Conservation (phyloP, 345 rosid species). For the Boechera retrofracta region DNA sequence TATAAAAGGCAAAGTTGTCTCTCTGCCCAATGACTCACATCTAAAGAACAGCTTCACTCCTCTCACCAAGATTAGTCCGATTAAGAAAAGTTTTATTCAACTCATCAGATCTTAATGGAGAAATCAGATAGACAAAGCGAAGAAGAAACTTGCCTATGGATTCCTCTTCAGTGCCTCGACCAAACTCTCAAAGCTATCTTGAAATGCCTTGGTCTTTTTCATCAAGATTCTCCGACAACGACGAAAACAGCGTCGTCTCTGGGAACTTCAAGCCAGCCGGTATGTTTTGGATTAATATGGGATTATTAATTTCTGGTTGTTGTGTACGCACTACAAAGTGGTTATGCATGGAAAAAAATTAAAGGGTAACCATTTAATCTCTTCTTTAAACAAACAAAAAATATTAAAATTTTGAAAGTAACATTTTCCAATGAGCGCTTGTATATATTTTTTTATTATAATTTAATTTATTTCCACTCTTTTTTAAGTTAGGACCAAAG, state of each 20-base stretch:
- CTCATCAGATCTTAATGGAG: slow-evolving; percentile 26
- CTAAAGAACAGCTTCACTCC: slow-evolving; percentile 12
- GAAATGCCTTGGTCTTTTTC: slow-evolving; percentile 30
- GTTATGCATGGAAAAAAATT: neutral
- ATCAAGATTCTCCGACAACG: slow-evolving; percentile 10
- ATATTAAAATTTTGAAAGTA: neutral
- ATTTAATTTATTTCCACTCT: neutral
- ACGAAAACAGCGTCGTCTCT: neutral
- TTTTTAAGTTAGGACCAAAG: neutral
- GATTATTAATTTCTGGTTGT: neutral
- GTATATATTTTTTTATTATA: neutral
- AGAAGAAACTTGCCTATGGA: slow-evolving; percentile 26
- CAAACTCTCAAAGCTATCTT: slow-evolving; percentile 33
- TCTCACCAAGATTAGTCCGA: slow-evolving; percentile 11
- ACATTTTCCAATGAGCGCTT: neutral
- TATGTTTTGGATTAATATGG: neutral
- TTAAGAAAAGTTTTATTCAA: neutral
- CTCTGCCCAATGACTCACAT: slow-evolving; percentile 1
- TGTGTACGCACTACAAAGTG: neutral
- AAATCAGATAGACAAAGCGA: slow-evolving; percentile 13
- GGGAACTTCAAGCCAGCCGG: neutral
- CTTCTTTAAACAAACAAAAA: neutral
- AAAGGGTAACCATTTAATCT: neutral
- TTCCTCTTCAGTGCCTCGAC: slow-evolving; percentile 23
- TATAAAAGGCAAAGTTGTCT: slow-evolving; percentile 22